Base-by-base conservation (phyloP, 176 grass and related monocot genomes). In the Bonia amplexicaulis region DNA sequence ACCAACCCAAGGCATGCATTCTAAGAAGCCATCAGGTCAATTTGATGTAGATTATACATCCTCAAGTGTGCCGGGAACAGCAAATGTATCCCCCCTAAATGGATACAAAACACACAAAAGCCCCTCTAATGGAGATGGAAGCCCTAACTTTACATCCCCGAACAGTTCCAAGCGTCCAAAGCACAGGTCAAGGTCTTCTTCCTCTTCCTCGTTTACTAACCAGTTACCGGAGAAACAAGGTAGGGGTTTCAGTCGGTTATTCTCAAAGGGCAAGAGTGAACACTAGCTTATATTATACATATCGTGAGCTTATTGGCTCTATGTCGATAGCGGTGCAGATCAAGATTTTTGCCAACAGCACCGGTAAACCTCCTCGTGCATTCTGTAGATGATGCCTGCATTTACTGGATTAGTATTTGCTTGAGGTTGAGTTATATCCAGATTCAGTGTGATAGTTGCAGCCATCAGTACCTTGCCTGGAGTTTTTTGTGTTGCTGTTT, bases 151-250 rank as follows among this genome's bases (percentile, higher is more conserved):
- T 1, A 64, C 61, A 29, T 88, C 92, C 17, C 90, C 86, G 0
- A 91, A 90, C 82, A 91, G 84, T 78, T 92, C 93, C 40, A 99
- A 99, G 86, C 90, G 92, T 25, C 93, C 88, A 27, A 96, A 94
- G 79, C 90, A 96, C 75, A 77, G 90, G 75, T 89, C 93, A 6
- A 92, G 86, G 64, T 92, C 93, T 23, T 89, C 92, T 2, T 97
- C 92, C 3, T 89, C 90, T 79, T 87, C 84, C 12, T 88, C 88
- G 41, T 81, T 96, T 15, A 41, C 92, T 73, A 93, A 86, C 47
- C 79, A 86, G 61, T 46, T 86, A 85, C 83, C 85, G 7, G 95
- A 97, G 67, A 97, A 91, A 78, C 77, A 94, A 6, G 90, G 68
- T 40, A 90, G 92, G 22, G 91, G 92, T 66, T 93, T 97, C 74